Base-by-base conservation (phyloP, 2,329 filamentous ascomycete genomes). In the Monilinia aucupariae region DNA sequence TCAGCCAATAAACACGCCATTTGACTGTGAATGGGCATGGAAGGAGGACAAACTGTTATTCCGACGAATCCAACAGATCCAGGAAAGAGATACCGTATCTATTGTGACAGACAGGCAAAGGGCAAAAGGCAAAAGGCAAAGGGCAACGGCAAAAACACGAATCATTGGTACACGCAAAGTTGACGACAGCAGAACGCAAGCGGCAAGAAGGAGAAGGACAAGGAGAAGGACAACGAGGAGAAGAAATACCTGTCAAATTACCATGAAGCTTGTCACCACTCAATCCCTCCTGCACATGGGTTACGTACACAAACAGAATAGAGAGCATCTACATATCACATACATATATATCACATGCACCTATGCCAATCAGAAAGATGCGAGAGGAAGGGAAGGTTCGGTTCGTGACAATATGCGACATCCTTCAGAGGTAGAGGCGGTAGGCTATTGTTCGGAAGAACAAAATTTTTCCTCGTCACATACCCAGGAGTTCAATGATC, bases 91-190 rank as follows among this genome's bases (percentile, higher is more conserved):
- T 41, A 3, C 27, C 3, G 27, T 30, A 27, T 51, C 20, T 52
- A 51, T 52, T 60, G n/a, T 60, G 48, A 60, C 15, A 60, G 58
- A 60, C 52, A 51, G n/a, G n/a, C n/a, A n/a, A n/a, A n/a, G n/a
- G n/a, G n/a, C n/a, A n/a, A n/a, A n/a, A n/a, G n/a, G n/a, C n/a
- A n/a, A n/a, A n/a, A n/a, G n/a, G n/a, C n/a, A n/a, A n/a, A n/a
- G n/a, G n/a, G n/a, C n/a, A n/a, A n/a, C n/a, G n/a, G 25, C 10
- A 51, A 30, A 37, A 22, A 30, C 25, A 54, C 27, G 48, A 54
- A 53, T 43, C 48, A 43, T 45, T 22, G 34, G 48, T 43, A 22
- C 17, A 45, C 39, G 34, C 25, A 56, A 15, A 22, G 12, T 32
- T 32, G 25, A 45, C 37, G 50, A 50, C 17, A 60, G 34, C 22